Evolutionary conservation across 352 stramenopile genomes (phyloP).

Genomic region (Phytopythium chamaehyphon): DNA sequence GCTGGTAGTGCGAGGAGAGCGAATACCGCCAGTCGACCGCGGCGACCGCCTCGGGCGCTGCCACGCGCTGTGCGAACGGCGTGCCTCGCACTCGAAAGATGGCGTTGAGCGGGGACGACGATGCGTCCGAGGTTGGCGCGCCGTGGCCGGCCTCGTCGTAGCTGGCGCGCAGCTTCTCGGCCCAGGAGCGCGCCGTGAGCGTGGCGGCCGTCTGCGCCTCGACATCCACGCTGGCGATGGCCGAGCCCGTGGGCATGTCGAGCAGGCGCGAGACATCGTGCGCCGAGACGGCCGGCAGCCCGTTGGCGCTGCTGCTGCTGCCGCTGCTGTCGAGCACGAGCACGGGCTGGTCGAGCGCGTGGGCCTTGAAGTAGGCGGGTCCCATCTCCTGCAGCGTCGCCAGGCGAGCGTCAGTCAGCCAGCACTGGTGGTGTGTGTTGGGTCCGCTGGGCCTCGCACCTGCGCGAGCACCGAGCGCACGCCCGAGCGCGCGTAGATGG

Average conservation of each 20-base stretch:
- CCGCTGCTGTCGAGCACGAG: slow-evolving; percentile 36
- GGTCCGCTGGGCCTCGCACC: slow-evolving; percentile 13
- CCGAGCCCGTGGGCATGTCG: slow-evolving; percentile 16
- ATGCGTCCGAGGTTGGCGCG: background rate
- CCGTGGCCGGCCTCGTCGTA: background rate
- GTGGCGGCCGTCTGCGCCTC: slow-evolving; percentile 30
- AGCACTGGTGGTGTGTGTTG: background rate
- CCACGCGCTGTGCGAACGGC: slow-evolving; percentile 30
- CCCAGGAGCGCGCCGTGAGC: slow-evolving; percentile 22
- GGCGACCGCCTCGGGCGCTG: slow-evolving; percentile 37
- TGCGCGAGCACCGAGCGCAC: slow-evolving; percentile 32
- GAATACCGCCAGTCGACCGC: slow-evolving; percentile 53
- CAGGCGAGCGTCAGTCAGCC: too few species aligned
- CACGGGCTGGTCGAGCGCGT: slow-evolving; percentile 41
- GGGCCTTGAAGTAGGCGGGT: slow-evolving; percentile 34
- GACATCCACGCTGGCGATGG: slow-evolving; percentile 33
- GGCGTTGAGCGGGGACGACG: slow-evolving; percentile 31
- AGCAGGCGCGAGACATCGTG: slow-evolving; percentile 30
- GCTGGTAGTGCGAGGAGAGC: slow-evolving; percentile 15
- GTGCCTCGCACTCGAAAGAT: slow-evolving; percentile 50
- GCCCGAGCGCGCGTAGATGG: slow-evolving; percentile 46
- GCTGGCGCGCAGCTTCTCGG: slow-evolving; percentile 10
- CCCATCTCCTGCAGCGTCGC: slow-evolving; percentile 22
- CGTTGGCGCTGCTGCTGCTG: slow-evolving; percentile 17
- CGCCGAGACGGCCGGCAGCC: slow-evolving; percentile 31